Conservation (phyloP, 179 eudicot species). For the Pouteria campechiana region DNA sequence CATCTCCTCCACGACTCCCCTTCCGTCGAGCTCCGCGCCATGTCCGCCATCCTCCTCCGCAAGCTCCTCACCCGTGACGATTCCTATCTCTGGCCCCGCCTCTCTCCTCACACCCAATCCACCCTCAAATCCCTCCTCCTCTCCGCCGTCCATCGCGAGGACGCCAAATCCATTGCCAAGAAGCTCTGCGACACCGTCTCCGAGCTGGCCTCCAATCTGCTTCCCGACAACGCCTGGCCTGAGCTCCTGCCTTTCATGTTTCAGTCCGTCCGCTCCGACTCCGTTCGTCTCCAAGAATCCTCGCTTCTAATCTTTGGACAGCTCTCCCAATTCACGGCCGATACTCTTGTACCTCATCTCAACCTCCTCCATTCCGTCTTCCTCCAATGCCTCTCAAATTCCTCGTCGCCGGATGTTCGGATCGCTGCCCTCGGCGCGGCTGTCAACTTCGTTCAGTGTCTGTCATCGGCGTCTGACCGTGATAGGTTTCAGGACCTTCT, state of each 20-base stretch:
- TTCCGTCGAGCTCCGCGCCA: constrained; percentile 20
- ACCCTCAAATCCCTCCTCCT: constrained; percentile 15
- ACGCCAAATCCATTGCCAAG: constrained; percentile 14
- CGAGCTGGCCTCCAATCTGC: constrained; percentile 17
- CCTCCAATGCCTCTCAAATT: constrained; percentile 8
- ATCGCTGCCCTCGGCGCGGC: constrained; percentile 9
- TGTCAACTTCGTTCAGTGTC: constrained; percentile 7
- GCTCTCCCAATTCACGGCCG: constrained; percentile 27
- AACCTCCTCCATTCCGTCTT: constrained; percentile 16
- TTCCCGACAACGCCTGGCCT: constrained; percentile 24
- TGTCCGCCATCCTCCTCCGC: constrained; percentile 27
- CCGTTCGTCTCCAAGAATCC: constrained; percentile 11
- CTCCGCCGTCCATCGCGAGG: constrained; percentile 9
- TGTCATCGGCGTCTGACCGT: neutral
- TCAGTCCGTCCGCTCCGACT: constrained; percentile 22
- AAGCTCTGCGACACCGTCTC: constrained; percentile 32
- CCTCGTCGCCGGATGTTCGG: constrained; percentile 2
- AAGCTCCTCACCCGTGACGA: constrained; percentile 21
- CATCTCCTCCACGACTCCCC: constrained; percentile 15
- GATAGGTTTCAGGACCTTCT: constrained; percentile 8
- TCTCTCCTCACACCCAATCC: constrained; percentile 13
- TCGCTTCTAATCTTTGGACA: constrained; percentile 25
- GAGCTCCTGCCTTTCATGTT: constrained; percentile 34
- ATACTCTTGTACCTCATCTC: constrained; percentile 18
- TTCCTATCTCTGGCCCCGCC: constrained; percentile 8